A percentile compares a stretch with the other conserved stretches of the same genome.
These are phyloP conservation scores for Akanthomyces uredinophilus DNA, from an alignment of 2,329 filamentous ascomycete genomes.

Conservation along the genomic window DNA sequence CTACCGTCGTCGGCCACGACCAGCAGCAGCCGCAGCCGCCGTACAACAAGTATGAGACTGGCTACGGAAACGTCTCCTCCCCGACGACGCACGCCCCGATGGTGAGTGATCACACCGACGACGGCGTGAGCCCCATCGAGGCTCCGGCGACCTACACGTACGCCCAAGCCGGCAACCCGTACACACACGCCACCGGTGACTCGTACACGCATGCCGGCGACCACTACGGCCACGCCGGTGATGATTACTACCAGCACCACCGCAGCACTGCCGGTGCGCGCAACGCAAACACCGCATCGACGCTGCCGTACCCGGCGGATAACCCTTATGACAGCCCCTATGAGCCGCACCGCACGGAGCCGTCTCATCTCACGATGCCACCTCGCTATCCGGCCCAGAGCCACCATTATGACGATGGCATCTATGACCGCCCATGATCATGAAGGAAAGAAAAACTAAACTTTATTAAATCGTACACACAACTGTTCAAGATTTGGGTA, in stretches of 20 bases:
- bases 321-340: slow-evolving; percentile 9
- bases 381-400: slow-evolving; percentile 18
- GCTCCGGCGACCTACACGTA: neutral
- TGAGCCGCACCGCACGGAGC: neutral
- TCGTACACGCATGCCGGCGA: slow-evolving; percentile 11
- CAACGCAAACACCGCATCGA: neutral
- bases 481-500: neutral
- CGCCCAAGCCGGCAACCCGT: neutral
- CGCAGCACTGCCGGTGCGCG: neutral
- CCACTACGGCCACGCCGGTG: slow-evolving; percentile 11
- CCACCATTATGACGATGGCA: slow-evolving; percentile 34
- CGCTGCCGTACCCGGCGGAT: slow-evolving; percentile 10
- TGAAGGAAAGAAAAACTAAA: neutral
- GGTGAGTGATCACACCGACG: neutral
- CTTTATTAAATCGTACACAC: neutral
- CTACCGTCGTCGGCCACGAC: slow-evolving; percentile 29
- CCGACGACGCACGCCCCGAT: neutral
- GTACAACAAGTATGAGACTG: slow-evolving; percentile 24
- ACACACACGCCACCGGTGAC: slow-evolving; percentile 4
- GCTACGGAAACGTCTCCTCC: slow-evolving; percentile 9
- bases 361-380: neutral
- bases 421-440: slow-evolving; percentile 27
- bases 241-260: slow-evolving; percentile 1
- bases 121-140: no score
- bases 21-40: slow-evolving; percentile 21